Conservation (phyloP, 148 eudicot species). For the Chenopodium suecicum region DNA sequence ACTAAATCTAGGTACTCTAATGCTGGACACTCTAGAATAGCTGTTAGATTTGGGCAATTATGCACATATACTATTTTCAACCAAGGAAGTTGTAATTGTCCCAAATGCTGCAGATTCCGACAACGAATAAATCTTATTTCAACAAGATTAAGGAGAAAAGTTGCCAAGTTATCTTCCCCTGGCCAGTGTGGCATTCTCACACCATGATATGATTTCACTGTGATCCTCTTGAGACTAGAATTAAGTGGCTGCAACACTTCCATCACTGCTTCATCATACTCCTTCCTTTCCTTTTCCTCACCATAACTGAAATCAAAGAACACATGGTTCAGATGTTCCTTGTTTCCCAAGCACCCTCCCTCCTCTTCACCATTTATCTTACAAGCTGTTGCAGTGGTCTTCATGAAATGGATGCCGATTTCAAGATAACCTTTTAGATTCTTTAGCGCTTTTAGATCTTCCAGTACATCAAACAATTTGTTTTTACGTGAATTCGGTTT, state of each 20-base stretch:
- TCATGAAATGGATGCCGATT: too few species aligned
- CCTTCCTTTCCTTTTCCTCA: too few species aligned
- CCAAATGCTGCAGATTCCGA: too few species aligned
- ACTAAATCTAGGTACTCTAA: too few species aligned
- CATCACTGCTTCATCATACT: constrained; percentile 11
- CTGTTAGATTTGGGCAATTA: constrained; percentile 1
- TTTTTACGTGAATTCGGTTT: background rate
- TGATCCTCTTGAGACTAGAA: constrained; percentile 9
- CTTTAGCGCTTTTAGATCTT: background rate
- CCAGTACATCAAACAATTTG: background rate
- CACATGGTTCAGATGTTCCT: background rate
- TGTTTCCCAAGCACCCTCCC: constrained; percentile 5
- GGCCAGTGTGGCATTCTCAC: constrained; percentile 24
- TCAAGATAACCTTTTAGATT: background rate
- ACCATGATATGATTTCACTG: background rate
- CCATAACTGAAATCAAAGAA: background rate
- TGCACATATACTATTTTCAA: background rate
- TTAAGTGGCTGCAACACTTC: constrained; percentile 24
- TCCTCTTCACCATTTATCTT: background rate
- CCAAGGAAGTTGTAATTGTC: background rate
- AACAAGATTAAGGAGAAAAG: too few species aligned
- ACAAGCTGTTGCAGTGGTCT: background rate
- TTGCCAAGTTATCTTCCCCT: too few species aligned
- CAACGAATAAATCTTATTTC: too few species aligned
- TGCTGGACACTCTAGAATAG: too few species aligned